Base-by-base conservation (phyloP, 345 rosid genomes). In the Cardamine chenopodiifolia region DNA sequence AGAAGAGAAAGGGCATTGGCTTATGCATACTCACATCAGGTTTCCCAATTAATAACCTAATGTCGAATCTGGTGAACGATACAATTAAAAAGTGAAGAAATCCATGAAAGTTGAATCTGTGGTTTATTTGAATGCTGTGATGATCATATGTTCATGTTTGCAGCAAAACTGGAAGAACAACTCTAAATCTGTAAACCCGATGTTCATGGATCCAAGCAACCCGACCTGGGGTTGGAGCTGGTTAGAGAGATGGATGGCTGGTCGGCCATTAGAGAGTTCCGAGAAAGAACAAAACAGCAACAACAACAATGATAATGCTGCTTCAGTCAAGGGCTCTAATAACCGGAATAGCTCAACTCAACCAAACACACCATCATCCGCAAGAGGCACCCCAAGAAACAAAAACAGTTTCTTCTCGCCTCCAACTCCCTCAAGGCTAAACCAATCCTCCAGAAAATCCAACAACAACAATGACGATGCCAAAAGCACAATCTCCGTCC, bases 151-250 rank as follows among this genome's bases (percentile, higher is more conserved):
- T 23, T 57, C 35, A 12, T 40, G 56, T 17, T 34, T 57, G 53
- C 90, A 96, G 99, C 81, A 96, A 90, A 80, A 86, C 67, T 81
- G 87, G 91, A 96, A 92, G 87, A 89, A 89, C 81, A 74, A 84
- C n/a, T 69, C 91, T 5, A 86, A 79, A 78, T 67, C 85, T 44
- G 84, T 75, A 55, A 86, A 81, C 57, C 89, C 88, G 8, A 81
- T 88, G 86, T 92, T 92, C 83, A 87, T 86, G 90, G 95, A 85
- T 82, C 90, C 89, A 2, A 86, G 82, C 81, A 90, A 90, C 77
- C 97, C 94, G 10, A 69, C 88, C 12, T 95, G 99, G 99, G 98
- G 99, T 61, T 95, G 99, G 98, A 89, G 98, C 81, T 92, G 98
- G 98, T 81, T 95, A 80, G 99, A 92, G 71, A 79, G 98, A 73